phyloP scores from a whole-genome alignment of 139 green algal genomes.

The Dunaliella primolecta region DNA sequence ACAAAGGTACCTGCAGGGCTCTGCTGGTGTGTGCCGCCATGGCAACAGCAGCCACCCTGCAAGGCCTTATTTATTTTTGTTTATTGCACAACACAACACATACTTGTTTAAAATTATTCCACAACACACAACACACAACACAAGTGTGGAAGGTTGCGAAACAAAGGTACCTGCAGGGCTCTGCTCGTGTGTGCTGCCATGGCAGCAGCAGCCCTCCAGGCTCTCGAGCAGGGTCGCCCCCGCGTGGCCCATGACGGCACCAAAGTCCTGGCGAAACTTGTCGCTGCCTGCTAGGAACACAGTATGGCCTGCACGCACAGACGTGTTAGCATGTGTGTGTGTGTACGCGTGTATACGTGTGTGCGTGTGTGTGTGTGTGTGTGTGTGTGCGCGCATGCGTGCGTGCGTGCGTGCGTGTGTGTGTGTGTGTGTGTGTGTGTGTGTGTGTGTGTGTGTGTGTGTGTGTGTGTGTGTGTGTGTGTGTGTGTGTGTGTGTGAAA shows the following conservation, averaged over 20 bases:
- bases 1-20: constrained; percentile 2
- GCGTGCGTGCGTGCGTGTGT: not conserved
- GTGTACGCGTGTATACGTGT: not conserved
- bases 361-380: not conserved
- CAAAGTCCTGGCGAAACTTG: not conserved
- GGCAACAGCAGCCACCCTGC: no score
- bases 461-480: no score
- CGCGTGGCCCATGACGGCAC: not conserved
- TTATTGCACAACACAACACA: no score
- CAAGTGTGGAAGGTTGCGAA: no score
- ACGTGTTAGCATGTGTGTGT: not conserved
- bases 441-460: no score
- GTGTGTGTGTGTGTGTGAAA: no score
- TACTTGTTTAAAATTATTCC: not conserved
- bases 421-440: not conserved
- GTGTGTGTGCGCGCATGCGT: not conserved
- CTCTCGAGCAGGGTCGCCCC: not conserved
- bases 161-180: constrained; percentile 2
- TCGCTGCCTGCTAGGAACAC: not conserved
- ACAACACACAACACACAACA: not conserved
- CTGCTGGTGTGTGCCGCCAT: no score
- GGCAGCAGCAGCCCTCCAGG: constrained; percentile 9
- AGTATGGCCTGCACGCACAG: not conserved
- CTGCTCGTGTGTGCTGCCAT: no score
- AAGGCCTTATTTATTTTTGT: no score